These are phyloP conservation scores for Wallacemonas sp. DNA, from an alignment of 208 protist genomes.

Conservation along the genomic window DNA sequence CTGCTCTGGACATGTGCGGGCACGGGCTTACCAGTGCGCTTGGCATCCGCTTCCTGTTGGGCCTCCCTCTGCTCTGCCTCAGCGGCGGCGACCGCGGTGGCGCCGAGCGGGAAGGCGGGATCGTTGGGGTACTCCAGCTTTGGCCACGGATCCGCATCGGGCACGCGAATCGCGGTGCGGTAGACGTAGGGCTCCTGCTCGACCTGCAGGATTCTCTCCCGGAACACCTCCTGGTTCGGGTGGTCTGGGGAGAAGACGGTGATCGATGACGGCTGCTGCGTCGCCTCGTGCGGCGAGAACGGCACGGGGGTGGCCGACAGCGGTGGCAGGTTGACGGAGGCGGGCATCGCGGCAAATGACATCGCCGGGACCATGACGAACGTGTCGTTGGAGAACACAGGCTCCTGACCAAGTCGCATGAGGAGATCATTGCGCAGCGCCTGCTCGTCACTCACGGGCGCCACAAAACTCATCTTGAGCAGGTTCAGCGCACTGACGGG, in stretches of 20 bases:
- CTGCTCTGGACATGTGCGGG: too few species aligned
- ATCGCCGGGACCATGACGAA: slow-evolving; percentile 6
- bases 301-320: neutral
- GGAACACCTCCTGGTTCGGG: neutral
- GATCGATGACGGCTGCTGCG: neutral
- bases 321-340: neutral
- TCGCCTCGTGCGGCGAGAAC: neutral
- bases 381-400: slow-evolving; percentile 18
- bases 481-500: slow-evolving; percentile 15
- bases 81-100: neutral
- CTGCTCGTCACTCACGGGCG: slow-evolving; percentile 31
- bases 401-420: slow-evolving; percentile 28
- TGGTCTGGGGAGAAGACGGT: neutral
- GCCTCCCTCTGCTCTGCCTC: neutral
- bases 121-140: neutral
- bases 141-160: slow-evolving; percentile 8
- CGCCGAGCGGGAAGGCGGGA: neutral
- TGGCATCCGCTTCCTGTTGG: too few species aligned
- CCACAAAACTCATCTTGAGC: slow-evolving; percentile 30
- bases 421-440: slow-evolving; percentile 27
- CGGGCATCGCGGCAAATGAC: neutral
- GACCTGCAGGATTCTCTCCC: neutral
- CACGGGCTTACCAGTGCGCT: too few species aligned
- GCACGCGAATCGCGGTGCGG: slow-evolving; percentile 32
- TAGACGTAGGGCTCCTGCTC: slow-evolving; percentile 28